Base-by-base conservation (phyloP, 2,329 filamentous ascomycete species). In the Colletotrichum navitas region DNA sequence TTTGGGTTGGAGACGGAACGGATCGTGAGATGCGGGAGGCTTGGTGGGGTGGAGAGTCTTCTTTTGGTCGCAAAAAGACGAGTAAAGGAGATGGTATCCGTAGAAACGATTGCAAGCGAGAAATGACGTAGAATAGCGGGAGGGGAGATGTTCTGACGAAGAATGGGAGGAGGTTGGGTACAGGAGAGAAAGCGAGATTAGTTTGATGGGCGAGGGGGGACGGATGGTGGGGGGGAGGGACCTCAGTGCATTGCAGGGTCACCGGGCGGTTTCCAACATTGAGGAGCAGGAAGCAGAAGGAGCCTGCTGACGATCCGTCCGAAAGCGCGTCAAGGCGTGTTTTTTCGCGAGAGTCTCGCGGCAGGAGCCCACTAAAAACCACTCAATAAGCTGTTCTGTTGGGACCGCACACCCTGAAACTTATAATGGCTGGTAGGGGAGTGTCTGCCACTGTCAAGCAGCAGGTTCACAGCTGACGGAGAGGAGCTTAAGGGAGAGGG, bases 11-110 rank as follows among this genome's bases (percentile, higher is more conserved):
- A 24, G 24, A 43, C 10, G n/a, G 59, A 10, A 56, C 54, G 54
- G 39, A 60, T 69, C 54, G 59, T 52, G 59, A 43, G 49, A 59
- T 63, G 59, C 32, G n/a, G 39, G 12, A 45, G 49, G 32, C 26
- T 62, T 68, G 55, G 51, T 45, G 59, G 70, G 73, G 74, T 74
- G 73, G 74, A 74, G 74, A 72, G 68, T 68, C 51, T 66, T 49
- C 69, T 43, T 29, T 55, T 34, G 41, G 55, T 66, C 59, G 52
- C 6, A 60, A 21, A 29, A 29, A 43, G 47, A 51, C n/a, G 39
- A 34, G 39, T 36, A 43, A 18, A 49, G 41, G 59, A 14, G 24
- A 51, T 43, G 52, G 69, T 68, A 52, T 55, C 65, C 52, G 59
- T 64, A 55, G 65, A 68, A 71, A 71, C 69, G 51, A 71, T 69